These are phyloP conservation scores for Mangifera indica DNA, from an alignment of 345 rosid genomes.

Conservation along the genomic window DNA sequence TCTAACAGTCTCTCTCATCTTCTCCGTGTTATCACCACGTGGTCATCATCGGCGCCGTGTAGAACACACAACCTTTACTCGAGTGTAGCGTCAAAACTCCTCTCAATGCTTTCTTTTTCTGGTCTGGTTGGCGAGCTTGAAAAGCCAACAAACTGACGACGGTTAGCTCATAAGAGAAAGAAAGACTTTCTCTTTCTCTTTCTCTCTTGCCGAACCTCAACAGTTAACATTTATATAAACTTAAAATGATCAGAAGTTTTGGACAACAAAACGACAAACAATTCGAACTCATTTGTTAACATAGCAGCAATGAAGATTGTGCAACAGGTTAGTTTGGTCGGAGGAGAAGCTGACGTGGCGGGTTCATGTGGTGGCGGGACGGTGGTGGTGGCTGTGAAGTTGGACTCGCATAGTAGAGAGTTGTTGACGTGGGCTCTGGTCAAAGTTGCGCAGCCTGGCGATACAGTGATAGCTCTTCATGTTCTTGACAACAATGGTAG, in stretches of 20 bases:
- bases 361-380: constrained; percentile 45
- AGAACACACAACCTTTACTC: not conserved
- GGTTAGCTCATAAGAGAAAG: constrained; percentile 40
- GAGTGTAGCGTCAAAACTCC: constrained; percentile 1
- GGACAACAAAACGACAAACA: constrained; percentile 21
- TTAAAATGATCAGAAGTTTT: constrained; percentile 31
- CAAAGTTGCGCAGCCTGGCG: constrained; percentile 84
- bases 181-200: too few relatives aligned
- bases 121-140: constrained; percentile 44
- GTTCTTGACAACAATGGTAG: constrained; percentile 61
- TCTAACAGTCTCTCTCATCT: not conserved
- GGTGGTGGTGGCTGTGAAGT: constrained; percentile 81
- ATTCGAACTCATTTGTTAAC: not conserved
- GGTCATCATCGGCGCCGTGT: not conserved
- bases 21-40: not conserved
- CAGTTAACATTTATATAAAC: constrained; percentile 18
- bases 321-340: constrained; percentile 21
- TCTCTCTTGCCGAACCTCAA: not conserved
- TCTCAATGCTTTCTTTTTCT: constrained; percentile 30
- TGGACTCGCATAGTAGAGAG: constrained; percentile 74
- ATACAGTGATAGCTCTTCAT: constrained; percentile 83
- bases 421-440: constrained; percentile 89
- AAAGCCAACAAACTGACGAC: constrained; percentile 63
- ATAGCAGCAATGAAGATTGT: constrained; percentile 37
- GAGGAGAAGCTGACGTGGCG: constrained; percentile 24